A percentile compares a stretch with the other conserved stretches of the same genome.
Evolutionary conservation across 106 monocot genomes (phyloP).

Genomic region (Dendrobium catenatum): DNA sequence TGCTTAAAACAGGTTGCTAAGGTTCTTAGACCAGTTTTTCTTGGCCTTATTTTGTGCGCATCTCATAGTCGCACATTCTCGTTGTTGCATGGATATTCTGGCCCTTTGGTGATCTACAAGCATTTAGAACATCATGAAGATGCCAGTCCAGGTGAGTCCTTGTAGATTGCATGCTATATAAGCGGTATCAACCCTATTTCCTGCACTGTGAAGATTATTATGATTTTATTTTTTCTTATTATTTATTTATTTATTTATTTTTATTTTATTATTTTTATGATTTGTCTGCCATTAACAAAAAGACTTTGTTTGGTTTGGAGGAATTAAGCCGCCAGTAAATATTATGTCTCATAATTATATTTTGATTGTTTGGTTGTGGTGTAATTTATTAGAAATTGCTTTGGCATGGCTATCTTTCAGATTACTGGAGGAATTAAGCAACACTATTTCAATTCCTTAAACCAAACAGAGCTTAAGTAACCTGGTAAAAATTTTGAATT

Average conservation of each 20-base stretch:
- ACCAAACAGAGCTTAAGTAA: too few species aligned
- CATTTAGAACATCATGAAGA: slow-evolving; percentile 86
- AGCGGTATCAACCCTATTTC: not conserved
- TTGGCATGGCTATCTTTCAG: too few species aligned
- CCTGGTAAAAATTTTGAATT: too few species aligned
- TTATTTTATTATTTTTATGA: too few species aligned
- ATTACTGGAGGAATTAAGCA: too few species aligned
- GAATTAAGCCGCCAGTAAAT: too few species aligned
- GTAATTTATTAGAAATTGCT: too few species aligned
- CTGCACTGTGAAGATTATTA: not conserved
- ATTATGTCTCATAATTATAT: too few species aligned
- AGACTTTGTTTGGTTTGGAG: not conserved
- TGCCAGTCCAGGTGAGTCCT: slow-evolving; percentile 45
- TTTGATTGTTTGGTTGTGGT: too few species aligned
- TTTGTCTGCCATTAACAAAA: not conserved
- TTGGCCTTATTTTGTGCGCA: slow-evolving; percentile 79
- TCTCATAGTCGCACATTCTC: slow-evolving; percentile 99
- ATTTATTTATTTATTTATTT: too few species aligned
- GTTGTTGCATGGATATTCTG: slow-evolving; percentile 89
- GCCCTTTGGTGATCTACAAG: slow-evolving; percentile 79
- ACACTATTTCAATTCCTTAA: too few species aligned
- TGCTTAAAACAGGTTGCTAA: slow-evolving; percentile 55
- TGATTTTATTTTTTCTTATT: not conserved
- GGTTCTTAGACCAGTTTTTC: slow-evolving; percentile 59
- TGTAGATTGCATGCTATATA: not conserved